Evolutionary conservation across 345 rosid genomes (phyloP).

Genomic region (Salix viminalis): DNA sequence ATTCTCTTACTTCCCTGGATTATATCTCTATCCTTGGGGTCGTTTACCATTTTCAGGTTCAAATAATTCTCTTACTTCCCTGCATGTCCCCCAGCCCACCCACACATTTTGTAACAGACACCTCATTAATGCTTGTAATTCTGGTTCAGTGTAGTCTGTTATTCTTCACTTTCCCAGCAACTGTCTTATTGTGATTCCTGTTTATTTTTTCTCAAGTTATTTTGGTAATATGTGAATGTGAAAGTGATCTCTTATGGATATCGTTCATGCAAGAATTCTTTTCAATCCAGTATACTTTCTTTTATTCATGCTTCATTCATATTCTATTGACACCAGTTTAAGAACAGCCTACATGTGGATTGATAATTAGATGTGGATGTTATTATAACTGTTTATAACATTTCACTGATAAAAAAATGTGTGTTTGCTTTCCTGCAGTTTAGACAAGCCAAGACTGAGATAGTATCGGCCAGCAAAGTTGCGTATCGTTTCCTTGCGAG

Average conservation of each 20-base stretch:
- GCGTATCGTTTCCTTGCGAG: slow-evolving; percentile 81
- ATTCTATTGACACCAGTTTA: no score
- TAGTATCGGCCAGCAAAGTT: slow-evolving; percentile 91
- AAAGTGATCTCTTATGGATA: no score
- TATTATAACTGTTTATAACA: background rate
- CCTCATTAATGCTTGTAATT: background rate
- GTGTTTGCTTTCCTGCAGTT: slow-evolving; percentile 47
- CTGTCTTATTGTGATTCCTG: background rate
- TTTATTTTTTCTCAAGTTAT: no score
- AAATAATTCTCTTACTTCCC: background rate
- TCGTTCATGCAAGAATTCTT: background rate
- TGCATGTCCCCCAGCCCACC: background rate
- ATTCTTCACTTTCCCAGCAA: background rate
- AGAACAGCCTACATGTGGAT: no score
- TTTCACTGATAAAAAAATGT: background rate
- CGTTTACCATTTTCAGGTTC: background rate
- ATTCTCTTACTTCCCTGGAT: background rate
- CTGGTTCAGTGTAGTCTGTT: background rate
- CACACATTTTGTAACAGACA: background rate
- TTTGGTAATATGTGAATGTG: background rate
- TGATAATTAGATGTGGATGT: background rate
- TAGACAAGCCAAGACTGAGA: slow-evolving; percentile 92
- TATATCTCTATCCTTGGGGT: background rate
- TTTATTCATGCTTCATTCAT: background rate
- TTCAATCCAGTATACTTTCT: background rate